Evolutionary conservation across 805 yeast genomes (phyloP), one percentile per base, ranked within the genome.

Genomic region (Saturnispora sekii): DNA sequence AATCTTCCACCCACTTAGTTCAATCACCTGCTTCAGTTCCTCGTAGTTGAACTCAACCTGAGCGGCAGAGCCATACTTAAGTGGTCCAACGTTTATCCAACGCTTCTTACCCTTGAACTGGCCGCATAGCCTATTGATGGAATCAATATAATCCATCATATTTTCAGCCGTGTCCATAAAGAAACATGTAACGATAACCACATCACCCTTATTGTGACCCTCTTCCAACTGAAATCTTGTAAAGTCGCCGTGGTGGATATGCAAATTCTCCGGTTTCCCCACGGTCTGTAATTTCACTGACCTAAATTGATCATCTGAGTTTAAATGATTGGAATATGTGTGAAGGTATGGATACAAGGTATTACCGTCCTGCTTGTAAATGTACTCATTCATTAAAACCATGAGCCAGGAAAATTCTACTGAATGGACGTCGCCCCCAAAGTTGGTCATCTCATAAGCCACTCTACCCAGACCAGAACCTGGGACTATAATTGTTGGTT

Each of bases 121-220:
- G 8, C 60, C 59, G 8, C 62, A 50, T 32, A 81, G 54, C 10
- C 60, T 54, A 45, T 73, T 73, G 32, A 90, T 78, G 1, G 81
- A 63, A 44, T 81, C 82, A 44, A 90, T 61, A 60, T 89, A 89
- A 35, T 77, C 81, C 50, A 90, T 68, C 40, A 86, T 58, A 56
- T 89, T 85, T 54, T 86, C 95, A 0, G 97, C 97, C 0, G 97
- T 90, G 62, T 90, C 97, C 26, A 90, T 69, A 63, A 90, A 89
- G 57, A 83, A 90, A 4, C 81, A 82, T 0, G 84, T 72, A 3
- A 80, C 74, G 1, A 84, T 67, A 5, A 81, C 72, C 16, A 82
- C 63, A 45, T 71, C 71, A 2, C 73, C 71, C 37, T 66, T 51
- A 8, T 32, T 38, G 5, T 41, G 18, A 12, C 47, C 40, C 7